phyloP scores from a whole-genome alignment of 1,284 basidiomycete genomes.

The Cutaneotrichosporon cutaneum region DNA sequence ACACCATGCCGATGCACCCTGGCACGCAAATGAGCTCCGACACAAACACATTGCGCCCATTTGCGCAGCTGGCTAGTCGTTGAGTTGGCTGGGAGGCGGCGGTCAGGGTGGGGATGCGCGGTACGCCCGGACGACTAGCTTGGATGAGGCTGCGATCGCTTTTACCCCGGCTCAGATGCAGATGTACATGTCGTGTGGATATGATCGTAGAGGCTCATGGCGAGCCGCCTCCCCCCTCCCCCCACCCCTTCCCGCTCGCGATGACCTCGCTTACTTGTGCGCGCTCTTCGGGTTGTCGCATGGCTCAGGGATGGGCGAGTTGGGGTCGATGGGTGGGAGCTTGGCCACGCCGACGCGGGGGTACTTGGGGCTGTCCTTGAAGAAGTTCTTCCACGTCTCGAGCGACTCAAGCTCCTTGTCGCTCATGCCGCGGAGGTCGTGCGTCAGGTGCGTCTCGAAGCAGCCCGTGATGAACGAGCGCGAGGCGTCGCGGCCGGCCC shows the following conservation, averaged over 20 bases:
- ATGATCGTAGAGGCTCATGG: too few relatives aligned
- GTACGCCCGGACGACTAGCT: not conserved
- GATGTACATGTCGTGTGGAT: not conserved
- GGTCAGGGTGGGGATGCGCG: too few relatives aligned
- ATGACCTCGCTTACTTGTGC: not conserved
- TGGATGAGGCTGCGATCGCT: not conserved
- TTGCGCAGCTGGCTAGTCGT: not conserved
- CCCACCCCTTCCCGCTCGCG: too few relatives aligned
- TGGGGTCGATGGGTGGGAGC: constrained; percentile 67
- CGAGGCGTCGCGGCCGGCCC: constrained; percentile 82
- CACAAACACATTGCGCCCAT: not conserved
- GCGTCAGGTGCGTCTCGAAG: constrained; percentile 79
- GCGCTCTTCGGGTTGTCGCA: constrained; percentile 53
- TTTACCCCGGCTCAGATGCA: not conserved
- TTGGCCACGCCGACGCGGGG: constrained; percentile 64
- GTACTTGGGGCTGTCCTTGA: constrained; percentile 74
- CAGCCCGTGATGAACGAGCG: constrained; percentile 90
- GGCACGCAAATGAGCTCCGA: too few relatives aligned
- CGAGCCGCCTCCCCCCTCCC: not conserved
- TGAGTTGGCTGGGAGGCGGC: not conserved
- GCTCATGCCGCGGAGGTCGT: constrained; percentile 78
- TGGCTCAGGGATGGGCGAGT: constrained; percentile 71
- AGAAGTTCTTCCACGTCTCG: constrained; percentile 85
- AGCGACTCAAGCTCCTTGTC: constrained; percentile 74
- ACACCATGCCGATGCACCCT: not conserved